A percentile compares a stretch with the other conserved stretches of the same genome.
These are phyloP conservation scores for Cordyceps cicadae DNA, from an alignment of 2,329 filamentous ascomycete genomes.

Conservation along the genomic window DNA sequence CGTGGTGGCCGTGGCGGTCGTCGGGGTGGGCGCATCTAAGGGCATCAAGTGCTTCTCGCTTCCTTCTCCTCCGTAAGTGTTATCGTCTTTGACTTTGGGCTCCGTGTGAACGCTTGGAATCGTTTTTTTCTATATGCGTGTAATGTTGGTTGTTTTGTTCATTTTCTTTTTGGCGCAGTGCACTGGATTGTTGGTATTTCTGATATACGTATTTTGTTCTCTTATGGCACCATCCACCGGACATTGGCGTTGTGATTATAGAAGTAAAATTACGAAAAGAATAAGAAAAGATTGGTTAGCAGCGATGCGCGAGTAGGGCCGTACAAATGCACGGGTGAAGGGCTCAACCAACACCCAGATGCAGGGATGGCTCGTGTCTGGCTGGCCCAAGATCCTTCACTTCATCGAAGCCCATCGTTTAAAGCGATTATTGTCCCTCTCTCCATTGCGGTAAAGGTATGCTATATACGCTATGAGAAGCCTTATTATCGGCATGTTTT, in stretches of 20 bases:
- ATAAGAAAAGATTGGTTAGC: background rate
- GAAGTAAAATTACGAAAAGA: background rate
- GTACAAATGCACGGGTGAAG: background rate
- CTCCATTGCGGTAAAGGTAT: constrained; percentile 16
- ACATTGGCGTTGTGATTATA: constrained; percentile 2
- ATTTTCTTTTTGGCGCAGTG: background rate
- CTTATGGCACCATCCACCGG: background rate
- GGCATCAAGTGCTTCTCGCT: background rate
- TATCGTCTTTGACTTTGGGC: background rate
- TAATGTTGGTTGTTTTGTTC: background rate
- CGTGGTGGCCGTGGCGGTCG: constrained; percentile 17
- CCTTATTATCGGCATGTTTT: constrained; percentile 16
- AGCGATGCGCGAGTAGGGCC: background rate
- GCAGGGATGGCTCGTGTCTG: background rate
- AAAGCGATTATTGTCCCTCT: constrained; percentile 11
- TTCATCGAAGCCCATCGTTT: constrained; percentile 12
- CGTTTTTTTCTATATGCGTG: no score
- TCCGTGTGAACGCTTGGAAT: no score
- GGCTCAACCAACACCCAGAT: background rate
- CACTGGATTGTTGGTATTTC: background rate
- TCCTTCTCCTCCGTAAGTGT: no score
- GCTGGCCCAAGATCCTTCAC: background rate
- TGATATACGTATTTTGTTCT: background rate
- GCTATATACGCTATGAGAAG: constrained; percentile 20
- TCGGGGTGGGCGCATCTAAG: constrained; percentile 8